These are phyloP conservation scores for Barnettozyma siamensis DNA, from an alignment of 805 yeast species.

Conservation along the genomic window DNA sequence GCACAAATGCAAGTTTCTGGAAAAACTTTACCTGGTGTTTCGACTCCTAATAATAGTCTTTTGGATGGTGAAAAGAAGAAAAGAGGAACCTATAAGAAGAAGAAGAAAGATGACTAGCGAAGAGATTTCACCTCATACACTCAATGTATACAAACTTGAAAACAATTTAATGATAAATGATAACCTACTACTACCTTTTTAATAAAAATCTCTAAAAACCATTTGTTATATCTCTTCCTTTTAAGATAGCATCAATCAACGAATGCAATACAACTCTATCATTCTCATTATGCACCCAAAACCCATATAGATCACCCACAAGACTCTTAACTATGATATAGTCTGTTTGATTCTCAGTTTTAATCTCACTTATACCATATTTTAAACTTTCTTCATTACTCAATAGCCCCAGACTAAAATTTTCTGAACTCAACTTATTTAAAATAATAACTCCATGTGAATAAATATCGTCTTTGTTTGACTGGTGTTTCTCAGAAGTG, in stretches of 20 bases:
- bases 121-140: no score
- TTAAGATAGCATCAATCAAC: conserved; percentile 27
- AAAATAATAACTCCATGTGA: conserved; percentile 66
- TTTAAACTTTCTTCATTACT: conserved; percentile 43
- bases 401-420: conserved; percentile 64
- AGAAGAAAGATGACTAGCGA: conserved; percentile 17
- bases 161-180: no score
- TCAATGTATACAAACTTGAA: no score
- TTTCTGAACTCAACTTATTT: conserved; percentile 62
- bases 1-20: conserved; percentile 23
- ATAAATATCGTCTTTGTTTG: conserved; percentile 33
- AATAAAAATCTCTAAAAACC: no score
- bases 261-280: conserved; percentile 59
- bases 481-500: not conserved
- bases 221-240: not conserved
- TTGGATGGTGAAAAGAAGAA: conserved; percentile 18
- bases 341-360: conserved; percentile 63
- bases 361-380: conserved; percentile 41
- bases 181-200: no score
- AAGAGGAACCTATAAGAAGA: conserved; percentile 25
- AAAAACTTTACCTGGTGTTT: conserved; percentile 23
- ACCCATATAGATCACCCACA: conserved; percentile 66
- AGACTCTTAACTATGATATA: conserved; percentile 64
- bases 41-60: conserved; percentile 10
- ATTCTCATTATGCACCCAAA: conserved; percentile 69